Evolutionary conservation across 495 filamentous ascomycete genomes (phyloP).

Genomic region (Lepidopterella palustris): DNA sequence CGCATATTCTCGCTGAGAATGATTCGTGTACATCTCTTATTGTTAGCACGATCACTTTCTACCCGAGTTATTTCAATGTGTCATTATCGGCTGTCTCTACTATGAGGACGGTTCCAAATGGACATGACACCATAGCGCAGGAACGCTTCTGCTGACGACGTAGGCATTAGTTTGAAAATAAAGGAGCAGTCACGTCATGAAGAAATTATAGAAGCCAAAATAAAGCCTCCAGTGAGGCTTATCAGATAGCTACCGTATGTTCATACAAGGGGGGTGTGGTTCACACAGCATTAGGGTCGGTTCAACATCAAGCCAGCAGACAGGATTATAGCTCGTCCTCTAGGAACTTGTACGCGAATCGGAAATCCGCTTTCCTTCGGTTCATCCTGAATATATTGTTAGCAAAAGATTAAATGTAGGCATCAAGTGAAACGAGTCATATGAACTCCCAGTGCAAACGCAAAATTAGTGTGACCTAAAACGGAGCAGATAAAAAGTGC

Average conservation of each 20-base stretch:
- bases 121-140: no score
- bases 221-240: neutral
- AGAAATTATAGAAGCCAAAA: neutral
- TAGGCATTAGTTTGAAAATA: neutral
- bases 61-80: no score
- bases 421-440: neutral
- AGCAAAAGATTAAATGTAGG: neutral
- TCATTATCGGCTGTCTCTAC: no score
- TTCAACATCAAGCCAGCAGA: neutral
- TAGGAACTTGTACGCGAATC: constrained; percentile 95
- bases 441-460: neutral
- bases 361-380: constrained; percentile 94
- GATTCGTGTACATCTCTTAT: no score
- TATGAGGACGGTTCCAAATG: no score
- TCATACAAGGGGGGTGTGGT: neutral
- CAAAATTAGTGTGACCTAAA: neutral
- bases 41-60: no score
- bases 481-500: neutral
- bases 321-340: constrained; percentile 70
- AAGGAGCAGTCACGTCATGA: neutral
- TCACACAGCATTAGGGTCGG: neutral
- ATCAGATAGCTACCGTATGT: constrained; percentile 1
- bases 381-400: constrained; percentile 75
- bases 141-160: neutral
- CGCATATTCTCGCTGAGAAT: no score